These are phyloP conservation scores for Alternaria solani DNA, from an alignment of 2,329 filamentous ascomycete species.

Conservation along the genomic window DNA sequence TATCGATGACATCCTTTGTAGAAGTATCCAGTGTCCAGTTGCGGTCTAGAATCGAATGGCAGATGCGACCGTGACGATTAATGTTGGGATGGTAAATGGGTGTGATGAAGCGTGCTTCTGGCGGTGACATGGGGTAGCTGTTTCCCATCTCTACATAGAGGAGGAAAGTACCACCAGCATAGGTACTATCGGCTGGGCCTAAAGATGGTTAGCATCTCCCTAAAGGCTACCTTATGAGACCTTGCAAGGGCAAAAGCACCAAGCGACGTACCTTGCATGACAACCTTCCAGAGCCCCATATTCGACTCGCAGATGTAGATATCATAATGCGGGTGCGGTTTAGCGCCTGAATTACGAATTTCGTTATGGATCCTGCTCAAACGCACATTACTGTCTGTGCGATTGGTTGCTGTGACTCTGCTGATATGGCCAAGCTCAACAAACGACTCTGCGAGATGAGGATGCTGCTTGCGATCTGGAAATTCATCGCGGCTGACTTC, in stretches of 20 bases:
- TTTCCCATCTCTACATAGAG: too few species aligned
- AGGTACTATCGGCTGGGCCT: neutral
- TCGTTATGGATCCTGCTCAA: conserved; percentile 43
- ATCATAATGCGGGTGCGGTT: conserved; percentile 47
- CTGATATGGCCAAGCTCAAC: conserved; percentile 15
- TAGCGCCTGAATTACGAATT: conserved; percentile 43
- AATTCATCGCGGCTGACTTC: conserved; percentile 37
- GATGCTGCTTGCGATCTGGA: conserved; percentile 46
- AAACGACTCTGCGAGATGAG: conserved; percentile 22
- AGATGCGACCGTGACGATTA: too few species aligned
- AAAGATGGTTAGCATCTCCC: neutral
- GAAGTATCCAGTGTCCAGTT: conserved; percentile 20
- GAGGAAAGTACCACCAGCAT: too few species aligned
- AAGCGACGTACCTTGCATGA: neutral
- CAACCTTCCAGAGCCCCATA: conserved; percentile 52
- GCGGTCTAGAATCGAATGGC: too few species aligned
- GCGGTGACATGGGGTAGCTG: too few species aligned
- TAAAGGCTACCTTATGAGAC: neutral
- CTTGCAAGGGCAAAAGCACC: neutral
- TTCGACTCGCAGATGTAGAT: conserved; percentile 52
- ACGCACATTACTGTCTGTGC: conserved; percentile 29
- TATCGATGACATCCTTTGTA: conserved; percentile 45
- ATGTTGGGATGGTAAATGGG: too few species aligned
- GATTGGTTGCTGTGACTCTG: neutral
- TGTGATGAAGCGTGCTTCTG: too few species aligned